Evolutionary conservation across 768 basidiomycete species (phyloP).

Genomic region (Cystofilobasidium capitatum): DNA sequence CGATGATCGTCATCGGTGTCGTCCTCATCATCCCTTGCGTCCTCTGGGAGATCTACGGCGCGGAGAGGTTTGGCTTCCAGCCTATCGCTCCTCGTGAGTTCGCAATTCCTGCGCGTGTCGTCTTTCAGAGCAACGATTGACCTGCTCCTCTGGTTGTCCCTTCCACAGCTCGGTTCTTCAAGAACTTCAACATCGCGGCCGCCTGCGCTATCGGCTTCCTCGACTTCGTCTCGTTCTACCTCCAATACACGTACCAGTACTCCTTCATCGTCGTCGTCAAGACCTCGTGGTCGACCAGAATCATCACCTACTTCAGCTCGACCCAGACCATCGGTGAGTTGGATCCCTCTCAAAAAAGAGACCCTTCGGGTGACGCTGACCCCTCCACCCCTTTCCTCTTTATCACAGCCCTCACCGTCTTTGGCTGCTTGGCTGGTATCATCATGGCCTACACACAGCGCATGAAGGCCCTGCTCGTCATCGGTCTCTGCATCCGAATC

Average conservation of each 20-base stretch:
- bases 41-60: constrained; percentile 44
- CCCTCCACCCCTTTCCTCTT: neutral
- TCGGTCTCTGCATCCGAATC: constrained; percentile 54
- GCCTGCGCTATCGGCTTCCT: constrained; percentile 53
- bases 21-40: constrained; percentile 30
- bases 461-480: constrained; percentile 45
- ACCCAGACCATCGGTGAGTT: constrained; percentile 46
- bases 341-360: neutral
- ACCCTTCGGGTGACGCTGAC: neutral
- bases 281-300: constrained; percentile 46
- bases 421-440: constrained; percentile 53
- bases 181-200: constrained; percentile 52
- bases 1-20: constrained; percentile 43
- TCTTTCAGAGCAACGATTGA: neutral
- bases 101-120: too few species aligned
- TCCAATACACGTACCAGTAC: too few species aligned
- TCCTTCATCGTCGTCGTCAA: constrained; percentile 42
- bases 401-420: constrained; percentile 42
- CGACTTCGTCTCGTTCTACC: constrained; percentile 39
- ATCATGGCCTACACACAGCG: constrained; percentile 43
- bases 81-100: constrained; percentile 50
- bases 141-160: neutral
- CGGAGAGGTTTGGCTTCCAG: constrained; percentile 38
- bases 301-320: constrained; percentile 57
- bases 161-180: constrained; percentile 45